Conservation (phyloP, 192 early-diverging fungal species). For the Coemansia sp. region DNA sequence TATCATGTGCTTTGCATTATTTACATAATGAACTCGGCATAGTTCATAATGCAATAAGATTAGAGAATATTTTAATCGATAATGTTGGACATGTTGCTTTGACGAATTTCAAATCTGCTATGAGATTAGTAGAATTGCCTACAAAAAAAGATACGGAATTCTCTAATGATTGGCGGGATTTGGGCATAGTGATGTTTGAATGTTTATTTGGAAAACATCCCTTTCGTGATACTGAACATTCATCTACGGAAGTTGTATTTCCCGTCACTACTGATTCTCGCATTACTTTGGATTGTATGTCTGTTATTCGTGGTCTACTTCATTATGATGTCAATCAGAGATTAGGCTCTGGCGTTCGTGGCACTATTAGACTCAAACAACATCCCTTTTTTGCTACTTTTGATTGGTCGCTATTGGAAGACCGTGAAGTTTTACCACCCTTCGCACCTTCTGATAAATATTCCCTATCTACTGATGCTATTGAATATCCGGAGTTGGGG, state of each 20-base stretch:
- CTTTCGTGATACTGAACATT: constrained; percentile 33
- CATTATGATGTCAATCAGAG: constrained; percentile 66
- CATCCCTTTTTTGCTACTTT: constrained; percentile 80
- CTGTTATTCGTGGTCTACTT: constrained; percentile 68
- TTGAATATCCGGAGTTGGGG: constrained; percentile 67
- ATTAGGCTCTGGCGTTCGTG: constrained; percentile 71
- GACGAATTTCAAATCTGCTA: constrained; percentile 90
- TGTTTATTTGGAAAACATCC: constrained; percentile 73
- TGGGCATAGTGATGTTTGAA: constrained; percentile 86
- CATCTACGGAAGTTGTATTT: constrained; percentile 53
- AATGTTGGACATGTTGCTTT: constrained; percentile 77
- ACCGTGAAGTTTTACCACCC: constrained; percentile 64
- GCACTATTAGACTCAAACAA: constrained; percentile 59
- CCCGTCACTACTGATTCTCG: constrained; percentile 27
- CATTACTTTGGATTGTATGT: constrained; percentile 65
- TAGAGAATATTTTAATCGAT: constrained; percentile 76
- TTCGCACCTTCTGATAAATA: constrained; percentile 62
- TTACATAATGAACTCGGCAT: constrained; percentile 74
- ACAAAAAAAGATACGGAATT: constrained; percentile 39
- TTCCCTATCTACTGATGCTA: background rate
- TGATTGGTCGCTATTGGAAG: constrained; percentile 73
- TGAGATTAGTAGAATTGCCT: constrained; percentile 33
- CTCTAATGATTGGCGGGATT: constrained; percentile 89
- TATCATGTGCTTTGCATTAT: constrained; percentile 77
- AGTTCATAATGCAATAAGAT: constrained; percentile 86